phyloP scores from a whole-genome alignment of 1,284 basidiomycete species.

The Ceratobasidium sp. region DNA sequence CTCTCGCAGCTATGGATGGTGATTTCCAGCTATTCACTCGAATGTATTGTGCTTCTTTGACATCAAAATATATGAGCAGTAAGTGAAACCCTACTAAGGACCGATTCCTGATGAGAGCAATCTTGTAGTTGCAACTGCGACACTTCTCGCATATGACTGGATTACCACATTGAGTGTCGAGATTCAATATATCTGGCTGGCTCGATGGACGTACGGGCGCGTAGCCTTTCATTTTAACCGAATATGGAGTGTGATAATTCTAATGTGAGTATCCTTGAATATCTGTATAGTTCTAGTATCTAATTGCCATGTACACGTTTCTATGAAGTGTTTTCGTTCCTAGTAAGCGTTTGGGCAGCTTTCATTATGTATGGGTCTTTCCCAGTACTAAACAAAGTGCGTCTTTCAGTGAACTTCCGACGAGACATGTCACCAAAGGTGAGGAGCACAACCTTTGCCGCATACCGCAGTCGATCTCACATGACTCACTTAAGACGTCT shows the following conservation, averaged over 20 bases:
- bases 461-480: no score
- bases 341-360: not conserved
- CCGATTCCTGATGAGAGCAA: not conserved
- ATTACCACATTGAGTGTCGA: conserved; percentile 1
- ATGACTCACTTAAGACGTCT: not conserved
- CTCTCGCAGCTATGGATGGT: no score
- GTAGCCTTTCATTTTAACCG: conserved; percentile 25
- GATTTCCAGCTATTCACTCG: no score
- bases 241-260: not conserved
- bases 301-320: not conserved
- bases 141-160: not conserved
- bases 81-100: no score
- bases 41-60: no score
- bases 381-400: not conserved
- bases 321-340: not conserved
- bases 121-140: not conserved
- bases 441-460: no score
- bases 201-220: conserved; percentile 16
- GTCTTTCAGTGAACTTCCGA: not conserved
- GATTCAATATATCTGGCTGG: not conserved
- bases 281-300: not conserved
- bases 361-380: not conserved
- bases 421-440: no score
- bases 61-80: no score
- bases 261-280: not conserved